phyloP scores from a whole-genome alignment of 495 filamentous ascomycete genomes.

The Tuber melanosporum region DNA sequence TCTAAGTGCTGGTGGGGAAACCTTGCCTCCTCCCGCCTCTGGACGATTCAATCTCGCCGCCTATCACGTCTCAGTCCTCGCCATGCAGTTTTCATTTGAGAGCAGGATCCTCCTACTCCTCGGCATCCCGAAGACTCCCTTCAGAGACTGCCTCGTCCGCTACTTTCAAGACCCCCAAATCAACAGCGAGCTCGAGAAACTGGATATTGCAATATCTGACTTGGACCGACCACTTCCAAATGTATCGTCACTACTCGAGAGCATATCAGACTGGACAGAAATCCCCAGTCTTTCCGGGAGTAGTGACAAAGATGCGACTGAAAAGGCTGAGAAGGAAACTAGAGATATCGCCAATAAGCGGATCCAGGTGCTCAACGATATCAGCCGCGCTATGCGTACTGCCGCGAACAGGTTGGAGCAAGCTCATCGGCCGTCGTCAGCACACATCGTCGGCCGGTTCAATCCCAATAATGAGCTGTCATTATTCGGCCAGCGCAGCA shows the following conservation, averaged over 20 bases:
- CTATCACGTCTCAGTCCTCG: neutral
- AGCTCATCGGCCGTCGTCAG: conserved; percentile 3
- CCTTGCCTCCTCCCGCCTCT: neutral
- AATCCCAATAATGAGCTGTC: conserved; percentile 24
- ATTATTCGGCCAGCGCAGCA: conserved; percentile 34
- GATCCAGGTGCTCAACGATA: conserved; percentile 33
- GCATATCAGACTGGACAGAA: conserved; percentile 36
- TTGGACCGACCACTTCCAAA: conserved; percentile 5
- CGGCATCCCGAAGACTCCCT: conserved; percentile 8
- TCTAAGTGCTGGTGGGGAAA: conserved; percentile 12
- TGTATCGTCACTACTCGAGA: conserved; percentile 30
- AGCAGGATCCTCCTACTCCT: neutral
- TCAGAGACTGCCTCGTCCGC: neutral
- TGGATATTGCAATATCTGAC: neutral
- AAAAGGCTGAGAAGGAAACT: conserved; percentile 31
- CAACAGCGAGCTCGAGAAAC: conserved; percentile 3
- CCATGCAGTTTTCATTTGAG: neutral
- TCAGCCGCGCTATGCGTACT: conserved; percentile 23
- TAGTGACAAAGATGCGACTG: conserved; percentile 19
- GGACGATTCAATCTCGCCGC: neutral
- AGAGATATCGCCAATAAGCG: conserved; percentile 27
- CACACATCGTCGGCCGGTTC: conserved; percentile 17
- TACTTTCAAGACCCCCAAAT: neutral
- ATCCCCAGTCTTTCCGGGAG: conserved; percentile 24
- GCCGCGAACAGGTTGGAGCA: conserved; percentile 26